Base-by-base conservation (phyloP, 1,139 yeast genomes). In the Saccharomycopsis phalli region DNA sequence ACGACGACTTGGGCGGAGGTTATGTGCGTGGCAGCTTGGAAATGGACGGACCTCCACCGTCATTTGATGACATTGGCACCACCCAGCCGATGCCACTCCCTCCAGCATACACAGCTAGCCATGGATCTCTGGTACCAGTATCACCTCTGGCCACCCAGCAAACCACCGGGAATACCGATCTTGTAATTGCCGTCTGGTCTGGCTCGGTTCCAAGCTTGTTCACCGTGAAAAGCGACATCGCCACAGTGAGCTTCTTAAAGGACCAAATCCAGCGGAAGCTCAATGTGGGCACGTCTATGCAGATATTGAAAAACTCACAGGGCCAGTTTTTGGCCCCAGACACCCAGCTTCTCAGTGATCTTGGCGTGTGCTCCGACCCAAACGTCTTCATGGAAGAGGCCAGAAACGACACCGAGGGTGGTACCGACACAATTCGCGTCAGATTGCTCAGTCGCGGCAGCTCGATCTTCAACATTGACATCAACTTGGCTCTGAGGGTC, bases 381-480 rank as follows among this genome's bases (percentile, higher is more conserved):
- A 21, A 30, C 22, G 21, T 30, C 13, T 4, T 6, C 13, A 19
- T 30, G 4, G 33, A 30, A n/a, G 33, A 30, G 22, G 20, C 33
- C 5, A 19, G 21, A 8, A 16, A 6, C 4, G 20, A 18, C 22
- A 7, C 8, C 7, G 11, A 19, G 22, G 11, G 8, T 8, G 10
- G 21, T 13, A 5, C 4, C 5, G 29, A 26, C 14, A 30, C 21
- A 11, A n/a, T 38, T 3, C 25, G 26, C 3, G 14, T 38, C 17
- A 10, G 38, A 17, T 25, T 38, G 17, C 23, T 38, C 17, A 37
- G 19, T 19, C n/a, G 38, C 2, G 41, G 41, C 11, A 38, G 31
- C 32, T 36, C 20, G 10, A 26, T 27, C 16, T 26, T 19, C 26
- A 27, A 13, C 14, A 26, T 38, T 8, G 17, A 13, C n/a, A 14